These are phyloP conservation scores for Kodamaea nitidulidarum DNA, from an alignment of 805 yeast genomes.

Conservation along the genomic window DNA sequence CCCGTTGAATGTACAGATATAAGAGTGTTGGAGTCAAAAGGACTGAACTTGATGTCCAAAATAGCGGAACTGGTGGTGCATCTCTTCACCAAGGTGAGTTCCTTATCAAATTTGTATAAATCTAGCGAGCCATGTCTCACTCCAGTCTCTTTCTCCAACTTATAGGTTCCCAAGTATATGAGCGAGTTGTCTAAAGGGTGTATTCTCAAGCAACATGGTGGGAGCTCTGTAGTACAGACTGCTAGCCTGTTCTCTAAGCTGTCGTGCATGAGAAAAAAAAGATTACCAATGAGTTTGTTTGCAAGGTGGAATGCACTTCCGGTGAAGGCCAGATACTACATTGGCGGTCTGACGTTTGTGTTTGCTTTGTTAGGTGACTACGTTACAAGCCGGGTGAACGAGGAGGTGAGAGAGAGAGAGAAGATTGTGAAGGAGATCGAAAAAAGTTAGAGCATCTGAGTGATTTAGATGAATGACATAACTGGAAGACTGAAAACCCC, in stretches of 20 bases:
- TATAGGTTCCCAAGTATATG: constrained; percentile 75
- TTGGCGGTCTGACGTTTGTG: constrained; percentile 38
- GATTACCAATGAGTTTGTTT: constrained; percentile 23
- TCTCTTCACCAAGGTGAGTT: constrained; percentile 17
- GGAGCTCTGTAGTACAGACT: constrained; percentile 44
- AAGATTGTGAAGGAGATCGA: constrained; percentile 23
- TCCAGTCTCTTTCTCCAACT: constrained; percentile 53
- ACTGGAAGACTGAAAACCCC: too few species aligned
- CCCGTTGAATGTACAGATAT: constrained; percentile 83
- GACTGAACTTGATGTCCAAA: constrained; percentile 69
- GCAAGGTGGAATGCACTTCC: constrained; percentile 41
- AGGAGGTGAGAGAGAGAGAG: constrained; percentile 34
- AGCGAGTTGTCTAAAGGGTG: constrained; percentile 46
- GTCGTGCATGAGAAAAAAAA: constrained; percentile 4
- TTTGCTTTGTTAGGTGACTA: constrained; percentile 41
- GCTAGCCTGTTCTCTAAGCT: constrained; percentile 6
- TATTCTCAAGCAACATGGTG: constrained; percentile 79
- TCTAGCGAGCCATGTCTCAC: constrained; percentile 61
- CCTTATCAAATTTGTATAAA: constrained; percentile 28
- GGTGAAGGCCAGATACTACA: constrained; percentile 36
- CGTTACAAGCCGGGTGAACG: constrained; percentile 30
- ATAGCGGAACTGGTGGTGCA: constrained; percentile 56
- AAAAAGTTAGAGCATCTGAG: too few species aligned
- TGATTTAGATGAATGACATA: too few species aligned
- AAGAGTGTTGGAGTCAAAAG: constrained; percentile 46